Evolutionary conservation across 2,329 filamentous ascomycete genomes (phyloP).

Genomic region (Furcasterigmium furcatum): DNA sequence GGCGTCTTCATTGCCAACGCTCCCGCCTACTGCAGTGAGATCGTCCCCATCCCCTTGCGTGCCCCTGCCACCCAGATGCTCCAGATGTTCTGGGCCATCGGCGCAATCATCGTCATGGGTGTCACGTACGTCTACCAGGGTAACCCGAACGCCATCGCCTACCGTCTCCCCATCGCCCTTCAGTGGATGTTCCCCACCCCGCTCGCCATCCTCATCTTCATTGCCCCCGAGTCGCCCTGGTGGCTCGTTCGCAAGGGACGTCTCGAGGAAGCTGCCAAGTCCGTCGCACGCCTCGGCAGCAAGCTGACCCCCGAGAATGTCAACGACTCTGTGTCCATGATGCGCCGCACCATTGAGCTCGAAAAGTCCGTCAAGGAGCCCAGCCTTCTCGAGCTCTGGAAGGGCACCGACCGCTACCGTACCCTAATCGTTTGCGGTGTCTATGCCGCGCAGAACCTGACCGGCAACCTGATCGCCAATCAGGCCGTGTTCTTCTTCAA

Average conservation of each 20-base stretch:
- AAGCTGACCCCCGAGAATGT: slow-evolving; percentile 25
- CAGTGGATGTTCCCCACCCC: slow-evolving; percentile 59
- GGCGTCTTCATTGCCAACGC: slow-evolving; percentile 65
- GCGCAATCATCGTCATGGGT: slow-evolving; percentile 56
- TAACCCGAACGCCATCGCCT: slow-evolving; percentile 15
- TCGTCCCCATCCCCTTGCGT: slow-evolving; percentile 55
- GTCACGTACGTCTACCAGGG: slow-evolving; percentile 52
- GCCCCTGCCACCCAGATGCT: slow-evolving; percentile 59
- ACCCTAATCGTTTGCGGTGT: slow-evolving; percentile 40
- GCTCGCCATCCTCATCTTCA: slow-evolving; percentile 43
- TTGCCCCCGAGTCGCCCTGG: slow-evolving; percentile 52
- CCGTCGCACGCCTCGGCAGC: slow-evolving; percentile 45
- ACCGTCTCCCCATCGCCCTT: slow-evolving; percentile 47
- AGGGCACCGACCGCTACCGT: slow-evolving; percentile 38
- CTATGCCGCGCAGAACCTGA: slow-evolving; percentile 39
- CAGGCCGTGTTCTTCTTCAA: slow-evolving; percentile 60
- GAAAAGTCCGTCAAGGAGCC: slow-evolving; percentile 43
- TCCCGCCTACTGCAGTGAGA: slow-evolving; percentile 60
- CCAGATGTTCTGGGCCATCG: slow-evolving; percentile 66
- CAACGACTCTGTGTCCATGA: slow-evolving; percentile 44
- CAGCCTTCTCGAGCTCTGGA: slow-evolving; percentile 43
- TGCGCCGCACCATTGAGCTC: slow-evolving; percentile 45
- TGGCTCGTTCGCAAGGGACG: slow-evolving; percentile 53
- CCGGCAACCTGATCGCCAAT: slow-evolving; percentile 61
- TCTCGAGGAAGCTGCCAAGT: slow-evolving; percentile 36